Evolutionary conservation across 768 basidiomycete genomes (phyloP).

Genomic region (Russula earlei): DNA sequence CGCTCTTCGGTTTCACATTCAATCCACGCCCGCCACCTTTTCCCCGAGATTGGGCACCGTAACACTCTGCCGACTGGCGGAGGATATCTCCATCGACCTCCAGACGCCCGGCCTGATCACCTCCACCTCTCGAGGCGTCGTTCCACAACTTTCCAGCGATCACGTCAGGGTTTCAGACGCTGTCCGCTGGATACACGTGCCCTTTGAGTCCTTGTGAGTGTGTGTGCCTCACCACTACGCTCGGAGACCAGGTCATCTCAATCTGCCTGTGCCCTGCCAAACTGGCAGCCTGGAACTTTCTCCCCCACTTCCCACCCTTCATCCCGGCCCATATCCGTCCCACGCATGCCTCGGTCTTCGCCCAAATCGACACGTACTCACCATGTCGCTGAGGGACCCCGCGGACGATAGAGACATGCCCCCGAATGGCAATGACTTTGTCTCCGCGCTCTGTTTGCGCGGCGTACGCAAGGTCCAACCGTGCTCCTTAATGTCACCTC

Average conservation of each 20-base stretch:
- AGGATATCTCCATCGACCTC: constrained; percentile 28
- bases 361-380: constrained; percentile 39
- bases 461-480: constrained; percentile 72
- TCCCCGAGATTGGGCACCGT: constrained; percentile 15
- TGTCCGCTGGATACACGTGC: constrained; percentile 56
- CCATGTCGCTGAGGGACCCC: constrained; percentile 58
- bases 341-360: constrained; percentile 57
- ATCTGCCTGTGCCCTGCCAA: background rate
- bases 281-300: constrained; percentile 48
- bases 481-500: constrained; percentile 2
- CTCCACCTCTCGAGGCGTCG: constrained; percentile 59
- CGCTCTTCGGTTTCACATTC: constrained; percentile 11
- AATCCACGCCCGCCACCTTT: background rate
- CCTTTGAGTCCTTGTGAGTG: constrained; percentile 75
- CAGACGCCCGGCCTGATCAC: constrained; percentile 55
- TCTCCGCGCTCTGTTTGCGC: constrained; percentile 50
- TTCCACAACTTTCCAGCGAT: constrained; percentile 67
- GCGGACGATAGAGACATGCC: constrained; percentile 59
- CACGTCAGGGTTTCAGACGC: constrained; percentile 38
- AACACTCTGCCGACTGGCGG: background rate
- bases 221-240: background rate
- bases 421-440: constrained; percentile 50
- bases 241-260: background rate
- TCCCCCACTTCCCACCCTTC: constrained; percentile 59
- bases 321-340: constrained; percentile 42